These are phyloP conservation scores for Aspergillus sergii DNA, from an alignment of 2,329 filamentous ascomycete genomes.

Conservation along the genomic window DNA sequence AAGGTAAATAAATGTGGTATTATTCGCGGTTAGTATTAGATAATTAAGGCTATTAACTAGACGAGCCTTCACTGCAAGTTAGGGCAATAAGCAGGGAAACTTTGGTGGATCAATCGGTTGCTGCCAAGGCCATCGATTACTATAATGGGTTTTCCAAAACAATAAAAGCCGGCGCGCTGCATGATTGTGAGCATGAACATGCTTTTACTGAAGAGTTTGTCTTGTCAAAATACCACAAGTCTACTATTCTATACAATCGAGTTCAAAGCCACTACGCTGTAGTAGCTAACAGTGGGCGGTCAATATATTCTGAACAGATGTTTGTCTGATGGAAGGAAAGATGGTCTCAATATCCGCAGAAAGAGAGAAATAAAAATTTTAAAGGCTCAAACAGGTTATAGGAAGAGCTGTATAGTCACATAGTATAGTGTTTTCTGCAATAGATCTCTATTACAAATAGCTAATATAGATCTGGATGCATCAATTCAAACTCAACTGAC, in stretches of 20 bases:
- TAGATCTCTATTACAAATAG: not conserved
- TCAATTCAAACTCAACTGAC: not conserved
- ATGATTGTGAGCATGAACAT: not conserved
- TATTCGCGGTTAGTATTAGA: not conserved
- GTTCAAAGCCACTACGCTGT: not conserved
- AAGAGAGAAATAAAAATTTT: not conserved
- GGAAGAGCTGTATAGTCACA: not conserved
- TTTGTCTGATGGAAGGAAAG: not conserved
- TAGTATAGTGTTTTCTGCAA: not conserved
- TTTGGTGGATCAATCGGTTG: not conserved
- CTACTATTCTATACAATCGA: not conserved
- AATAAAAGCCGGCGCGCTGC: not conserved
- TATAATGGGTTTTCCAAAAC: not conserved
- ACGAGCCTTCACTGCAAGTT: not conserved
- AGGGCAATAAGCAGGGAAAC: not conserved
- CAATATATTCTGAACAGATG: not conserved
- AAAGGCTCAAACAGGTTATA: not conserved
- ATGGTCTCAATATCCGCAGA: not conserved
- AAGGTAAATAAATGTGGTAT: not conserved
- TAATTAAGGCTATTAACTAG: not conserved
- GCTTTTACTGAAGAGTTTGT: not conserved
- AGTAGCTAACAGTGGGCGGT: not conserved
- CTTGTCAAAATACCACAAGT: not conserved
- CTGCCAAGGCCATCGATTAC: not conserved
- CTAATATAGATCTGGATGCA: not conserved